phyloP scores from a whole-genome alignment of 1,284 basidiomycete genomes.

The Afroboletus lepidellus region DNA sequence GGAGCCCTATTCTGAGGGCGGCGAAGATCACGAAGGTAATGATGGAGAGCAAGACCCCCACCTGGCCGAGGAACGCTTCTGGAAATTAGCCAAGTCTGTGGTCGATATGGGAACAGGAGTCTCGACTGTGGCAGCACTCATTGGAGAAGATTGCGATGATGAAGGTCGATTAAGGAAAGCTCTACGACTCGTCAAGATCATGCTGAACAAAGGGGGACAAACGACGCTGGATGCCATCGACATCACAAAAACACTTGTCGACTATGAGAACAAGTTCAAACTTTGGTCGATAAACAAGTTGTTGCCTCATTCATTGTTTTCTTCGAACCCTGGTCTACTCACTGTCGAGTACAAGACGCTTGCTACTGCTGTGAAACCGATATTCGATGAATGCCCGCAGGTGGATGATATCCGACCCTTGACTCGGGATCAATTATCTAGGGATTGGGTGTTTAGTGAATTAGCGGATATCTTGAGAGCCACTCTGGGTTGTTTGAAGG shows the following conservation, averaged over 20 bases:
- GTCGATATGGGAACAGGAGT: constrained; percentile 63
- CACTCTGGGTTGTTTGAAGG: constrained; percentile 43
- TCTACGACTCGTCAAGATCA: constrained; percentile 47
- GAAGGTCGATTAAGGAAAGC: constrained; percentile 44
- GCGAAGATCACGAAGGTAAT: constrained; percentile 38
- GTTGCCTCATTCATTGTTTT: constrained; percentile 55
- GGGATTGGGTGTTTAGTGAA: constrained; percentile 51
- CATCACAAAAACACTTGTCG: constrained; percentile 49
- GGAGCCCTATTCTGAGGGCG: constrained; percentile 33
- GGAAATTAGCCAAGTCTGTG: constrained; percentile 50
- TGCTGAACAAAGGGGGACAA: constrained; percentile 53
- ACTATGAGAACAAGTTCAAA: constrained; percentile 29
- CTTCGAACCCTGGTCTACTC: constrained; percentile 57
- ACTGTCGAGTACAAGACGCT: constrained; percentile 54
- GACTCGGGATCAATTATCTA: constrained; percentile 54
- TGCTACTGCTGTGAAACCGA: constrained; percentile 43
- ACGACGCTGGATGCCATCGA: constrained; percentile 55
- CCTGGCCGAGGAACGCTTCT: constrained; percentile 41
- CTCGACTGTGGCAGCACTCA: constrained; percentile 51
- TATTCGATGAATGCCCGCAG: constrained; percentile 52
- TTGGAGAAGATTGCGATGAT: constrained; percentile 41
- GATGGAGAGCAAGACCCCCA: constrained; percentile 28
- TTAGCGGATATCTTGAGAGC: constrained; percentile 58
- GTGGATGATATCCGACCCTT: constrained; percentile 53
- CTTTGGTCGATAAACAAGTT: constrained; percentile 50